Conservation (phyloP, 768 basidiomycete species). For the Pleurotus sapidus region DNA sequence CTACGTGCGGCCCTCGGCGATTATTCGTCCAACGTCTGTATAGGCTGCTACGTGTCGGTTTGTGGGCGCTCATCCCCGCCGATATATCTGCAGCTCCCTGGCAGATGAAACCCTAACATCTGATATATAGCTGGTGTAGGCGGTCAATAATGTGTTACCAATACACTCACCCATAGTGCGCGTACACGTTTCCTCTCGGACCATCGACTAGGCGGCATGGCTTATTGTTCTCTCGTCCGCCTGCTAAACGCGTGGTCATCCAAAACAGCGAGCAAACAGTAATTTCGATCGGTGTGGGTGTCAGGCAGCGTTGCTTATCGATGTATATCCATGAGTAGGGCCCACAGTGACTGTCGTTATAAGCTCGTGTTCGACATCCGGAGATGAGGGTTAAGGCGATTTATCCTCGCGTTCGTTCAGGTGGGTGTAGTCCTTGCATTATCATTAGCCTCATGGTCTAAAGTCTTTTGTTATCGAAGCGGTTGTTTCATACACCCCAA, state of each 20-base stretch:
- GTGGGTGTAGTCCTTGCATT: too few relatives aligned
- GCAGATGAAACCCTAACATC: not conserved
- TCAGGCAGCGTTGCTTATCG: too few relatives aligned
- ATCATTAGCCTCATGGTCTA: too few relatives aligned
- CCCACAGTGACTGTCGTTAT: too few relatives aligned
- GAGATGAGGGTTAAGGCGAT: too few relatives aligned
- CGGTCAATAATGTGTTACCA: not conserved
- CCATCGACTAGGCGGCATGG: not conserved
- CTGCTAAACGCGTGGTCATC: not conserved
- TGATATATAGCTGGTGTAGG: not conserved
- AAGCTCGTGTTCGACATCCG: too few relatives aligned
- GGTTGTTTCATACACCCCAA: too few relatives aligned
- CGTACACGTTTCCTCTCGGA: conserved; percentile 4
- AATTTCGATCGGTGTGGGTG: not conserved
- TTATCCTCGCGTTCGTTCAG: too few relatives aligned
- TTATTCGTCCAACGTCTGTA: not conserved
- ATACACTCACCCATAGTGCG: not conserved
- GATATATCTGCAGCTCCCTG: not conserved
- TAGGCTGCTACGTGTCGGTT: not conserved
- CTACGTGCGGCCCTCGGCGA: not conserved
- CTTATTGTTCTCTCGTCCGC: not conserved
- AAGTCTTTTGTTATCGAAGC: too few relatives aligned
- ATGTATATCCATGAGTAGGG: too few relatives aligned
- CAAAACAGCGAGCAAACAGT: not conserved
- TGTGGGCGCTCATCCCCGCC: not conserved